Base-by-base conservation (phyloP, 2,329 filamentous ascomycete genomes). In the Paramyrothecium sp. region DNA sequence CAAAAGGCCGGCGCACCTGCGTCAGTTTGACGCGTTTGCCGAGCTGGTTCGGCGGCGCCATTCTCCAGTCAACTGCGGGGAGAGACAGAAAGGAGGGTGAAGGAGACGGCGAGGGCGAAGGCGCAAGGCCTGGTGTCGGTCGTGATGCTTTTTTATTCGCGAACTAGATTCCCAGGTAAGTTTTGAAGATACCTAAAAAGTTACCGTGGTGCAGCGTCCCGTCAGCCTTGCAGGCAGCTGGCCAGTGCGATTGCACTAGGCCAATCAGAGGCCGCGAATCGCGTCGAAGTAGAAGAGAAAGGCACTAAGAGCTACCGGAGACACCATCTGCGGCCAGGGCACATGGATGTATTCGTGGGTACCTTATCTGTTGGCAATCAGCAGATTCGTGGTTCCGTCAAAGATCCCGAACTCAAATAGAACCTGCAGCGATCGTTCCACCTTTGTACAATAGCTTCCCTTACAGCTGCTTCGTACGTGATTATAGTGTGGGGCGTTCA, bases 1-100 rank as follows among this genome's bases (percentile, higher is more conserved):
- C 77, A 70, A 89, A 89, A 30, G 86, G 86, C 13, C 86, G 82
- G 63, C 77, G 82, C 60, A 89, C 78, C 76, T 91, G 82, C 53
- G 82, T 80, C 67, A 85, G 82, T 69, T 89, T 89, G 64, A 86
- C 81, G 69, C 86, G 85, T 72, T 88, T 88, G 57, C 83, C 82
- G 21, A 81, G 75, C 61, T 77, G 78, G 63, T 81, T 81, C 13
- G 83, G 80, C 17, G 84, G 85, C 55, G 85, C 84, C 86, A 88
- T 88, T 56, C 38, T 55, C 30, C n/a, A n/a, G n/a, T n/a, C n/a
- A n/a, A n/a, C n/a, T n/a, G n/a, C n/a, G 33, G 38, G n/a, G 20
- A 19, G 30, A n/a, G 22, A 41, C 50, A 19, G 5, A 19, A 19
- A 44, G 38, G 38, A 44, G 4, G 38, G 5, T 19, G 38, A 12